Percentiles rank a stretch among this genome's conserved stretches.
Conservation (phyloP, 2,329 filamentous ascomycete species). For the Teratosphaeria gauchensis region DNA sequence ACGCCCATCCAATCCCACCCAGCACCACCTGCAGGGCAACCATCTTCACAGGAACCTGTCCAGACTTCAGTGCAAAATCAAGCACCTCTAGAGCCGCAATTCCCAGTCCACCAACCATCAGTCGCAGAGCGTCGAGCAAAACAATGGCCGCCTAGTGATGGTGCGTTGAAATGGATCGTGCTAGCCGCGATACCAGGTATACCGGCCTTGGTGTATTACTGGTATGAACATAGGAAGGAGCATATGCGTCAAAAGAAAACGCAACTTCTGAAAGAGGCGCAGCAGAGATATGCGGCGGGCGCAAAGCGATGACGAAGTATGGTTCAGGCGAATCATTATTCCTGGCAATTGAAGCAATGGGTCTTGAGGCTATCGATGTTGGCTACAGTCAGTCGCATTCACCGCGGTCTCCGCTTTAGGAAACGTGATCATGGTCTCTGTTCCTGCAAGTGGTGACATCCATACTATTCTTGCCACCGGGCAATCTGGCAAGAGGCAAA, state of each 20-base stretch:
- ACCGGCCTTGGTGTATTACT: slow-evolving; percentile 20
- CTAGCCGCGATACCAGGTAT: slow-evolving; percentile 15
- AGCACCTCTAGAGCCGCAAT: neutral
- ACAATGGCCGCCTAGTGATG: slow-evolving; percentile 3
- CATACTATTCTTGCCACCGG: too few relatives aligned
- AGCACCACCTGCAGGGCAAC: neutral
- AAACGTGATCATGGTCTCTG: too few relatives aligned
- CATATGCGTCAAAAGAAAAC: slow-evolving; percentile 26
- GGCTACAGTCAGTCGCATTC: too few relatives aligned
- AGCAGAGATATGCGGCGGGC: slow-evolving; percentile 9
- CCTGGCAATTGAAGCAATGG: neutral
- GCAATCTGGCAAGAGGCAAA: too few relatives aligned
- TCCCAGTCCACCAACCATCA: neutral
- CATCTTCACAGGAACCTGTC: neutral
- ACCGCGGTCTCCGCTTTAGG: too few relatives aligned
- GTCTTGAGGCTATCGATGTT: too few relatives aligned
- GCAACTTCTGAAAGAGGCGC: slow-evolving; percentile 19
- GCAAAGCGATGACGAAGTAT: neutral
- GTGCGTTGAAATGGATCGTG: slow-evolving; percentile 10
- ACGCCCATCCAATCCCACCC: neutral
- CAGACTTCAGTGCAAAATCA: neutral
- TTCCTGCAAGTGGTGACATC: too few relatives aligned
- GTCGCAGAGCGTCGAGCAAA: slow-evolving; percentile 1
- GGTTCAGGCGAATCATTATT: neutral
- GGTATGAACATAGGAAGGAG: slow-evolving; percentile 22